phyloP scores from a whole-genome alignment of 495 filamentous ascomycete genomes.

The Penicillium mononematosum region DNA sequence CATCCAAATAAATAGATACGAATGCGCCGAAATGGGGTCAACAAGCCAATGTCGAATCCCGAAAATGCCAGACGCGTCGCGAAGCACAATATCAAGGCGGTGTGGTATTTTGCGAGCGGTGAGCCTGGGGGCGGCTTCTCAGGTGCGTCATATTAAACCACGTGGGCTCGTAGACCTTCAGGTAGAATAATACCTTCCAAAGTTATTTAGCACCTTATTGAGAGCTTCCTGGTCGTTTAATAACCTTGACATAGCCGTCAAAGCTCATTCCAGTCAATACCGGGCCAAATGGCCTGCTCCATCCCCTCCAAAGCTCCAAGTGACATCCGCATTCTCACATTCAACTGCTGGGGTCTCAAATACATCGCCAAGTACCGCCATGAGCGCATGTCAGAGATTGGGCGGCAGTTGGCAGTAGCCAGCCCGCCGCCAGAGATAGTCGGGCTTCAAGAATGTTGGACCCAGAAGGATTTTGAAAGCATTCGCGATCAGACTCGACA shows the following conservation, averaged over 20 bases:
- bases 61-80: conserved; percentile 19
- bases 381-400: conserved; percentile 82
- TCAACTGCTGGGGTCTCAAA: conserved; percentile 97
- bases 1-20: conserved; percentile 9
- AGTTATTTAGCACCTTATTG: neutral
- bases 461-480: conserved; percentile 80
- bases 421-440: conserved; percentile 79
- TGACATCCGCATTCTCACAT: conserved; percentile 70
- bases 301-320: conserved; percentile 28
- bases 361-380: conserved; percentile 75
- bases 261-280: neutral
- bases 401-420: conserved; percentile 64
- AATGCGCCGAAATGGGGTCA: conserved; percentile 14
- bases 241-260: neutral
- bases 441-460: conserved; percentile 94
- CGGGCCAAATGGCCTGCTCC: conserved; percentile 22
- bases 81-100: conserved; percentile 18
- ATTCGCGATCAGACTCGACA: conserved; percentile 73
- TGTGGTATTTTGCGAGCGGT: conserved; percentile 6
- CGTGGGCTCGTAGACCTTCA: neutral
- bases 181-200: neutral
- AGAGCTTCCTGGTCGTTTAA: neutral
- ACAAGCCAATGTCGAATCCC: neutral
- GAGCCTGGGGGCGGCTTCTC: neutral
- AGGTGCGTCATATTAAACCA: conserved; percentile 9